Conservation (phyloP, 352 stramenopile species). For the Elongisporangium prolatum region DNA sequence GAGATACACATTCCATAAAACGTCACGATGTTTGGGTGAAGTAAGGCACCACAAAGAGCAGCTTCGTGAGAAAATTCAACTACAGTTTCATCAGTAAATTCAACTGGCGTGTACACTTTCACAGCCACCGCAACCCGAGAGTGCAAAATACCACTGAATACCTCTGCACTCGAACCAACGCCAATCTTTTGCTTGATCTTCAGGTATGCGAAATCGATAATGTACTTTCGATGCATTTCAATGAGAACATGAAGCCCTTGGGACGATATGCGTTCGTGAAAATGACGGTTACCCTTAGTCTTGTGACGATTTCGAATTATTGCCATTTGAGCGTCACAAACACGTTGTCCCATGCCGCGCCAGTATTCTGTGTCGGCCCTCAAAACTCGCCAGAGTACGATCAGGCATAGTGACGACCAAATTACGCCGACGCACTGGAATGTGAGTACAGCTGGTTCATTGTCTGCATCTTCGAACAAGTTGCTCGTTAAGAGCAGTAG, state of each 20-base stretch:
- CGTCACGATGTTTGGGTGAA: slow-evolving; percentile 24
- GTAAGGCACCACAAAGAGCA: slow-evolving; percentile 16
- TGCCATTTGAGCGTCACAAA: slow-evolving; percentile 6
- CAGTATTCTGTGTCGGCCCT: slow-evolving; percentile 46
- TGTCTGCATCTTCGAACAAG: slow-evolving; percentile 8
- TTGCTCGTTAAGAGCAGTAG: slow-evolving; percentile 32
- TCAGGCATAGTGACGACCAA: background rate
- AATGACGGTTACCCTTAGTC: slow-evolving; percentile 5
- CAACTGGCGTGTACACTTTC: slow-evolving; percentile 38
- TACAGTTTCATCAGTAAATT: slow-evolving; percentile 25
- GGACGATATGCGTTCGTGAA: slow-evolving; percentile 34
- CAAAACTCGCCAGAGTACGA: slow-evolving; percentile 25
- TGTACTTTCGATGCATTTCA: slow-evolving; percentile 46
- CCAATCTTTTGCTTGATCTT: slow-evolving; percentile 31
- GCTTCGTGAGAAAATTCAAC: slow-evolving; percentile 26
- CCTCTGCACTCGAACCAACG: slow-evolving; percentile 18
- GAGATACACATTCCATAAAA: slow-evolving; percentile 31
- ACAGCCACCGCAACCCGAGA: slow-evolving; percentile 30
- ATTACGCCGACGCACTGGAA: background rate
- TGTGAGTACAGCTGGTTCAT: background rate
- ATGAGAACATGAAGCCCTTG: slow-evolving; percentile 40
- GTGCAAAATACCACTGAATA: slow-evolving; percentile 29
- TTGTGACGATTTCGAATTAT: slow-evolving; percentile 15
- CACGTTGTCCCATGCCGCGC: slow-evolving; percentile 30
- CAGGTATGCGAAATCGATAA: slow-evolving; percentile 50